phyloP scores from a whole-genome alignment of 345 rosid genomes.

The Salix viminalis region DNA sequence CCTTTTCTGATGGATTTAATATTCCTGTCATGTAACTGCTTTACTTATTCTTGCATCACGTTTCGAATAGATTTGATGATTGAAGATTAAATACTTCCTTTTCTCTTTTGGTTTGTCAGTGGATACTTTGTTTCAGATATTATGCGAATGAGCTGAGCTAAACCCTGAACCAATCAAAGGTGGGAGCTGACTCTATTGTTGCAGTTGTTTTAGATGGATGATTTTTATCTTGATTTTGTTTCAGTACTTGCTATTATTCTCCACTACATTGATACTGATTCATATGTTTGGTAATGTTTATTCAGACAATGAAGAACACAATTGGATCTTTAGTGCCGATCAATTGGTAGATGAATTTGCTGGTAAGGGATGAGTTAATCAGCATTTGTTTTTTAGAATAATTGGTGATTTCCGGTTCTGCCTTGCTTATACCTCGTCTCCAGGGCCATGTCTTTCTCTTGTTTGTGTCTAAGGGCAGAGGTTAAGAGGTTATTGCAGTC shows the following conservation, averaged over 20 bases:
- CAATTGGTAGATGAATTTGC: conserved; percentile 45
- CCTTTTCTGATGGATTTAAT: not conserved
- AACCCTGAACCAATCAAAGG: conserved; percentile 90
- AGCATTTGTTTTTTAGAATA: not conserved
- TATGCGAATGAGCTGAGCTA: conserved; percentile 88
- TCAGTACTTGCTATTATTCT: not conserved
- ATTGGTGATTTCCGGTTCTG: not conserved
- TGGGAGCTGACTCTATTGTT: conserved; percentile 21
- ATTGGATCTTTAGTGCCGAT: conserved; percentile 87
- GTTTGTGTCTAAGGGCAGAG: not conserved
- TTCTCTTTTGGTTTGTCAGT: conserved; percentile 38
- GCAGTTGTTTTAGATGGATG: not conserved
- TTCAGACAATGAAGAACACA: conserved; percentile 46
- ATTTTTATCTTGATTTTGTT: not conserved
- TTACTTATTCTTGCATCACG: not conserved
- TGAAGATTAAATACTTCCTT: conserved; percentile 1
- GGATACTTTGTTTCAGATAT: conserved; percentile 76
- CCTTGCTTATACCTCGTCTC: not conserved
- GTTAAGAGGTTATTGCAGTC: not conserved
- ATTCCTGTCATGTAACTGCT: not conserved
- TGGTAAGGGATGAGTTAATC: conserved; percentile 34
- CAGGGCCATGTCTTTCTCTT: not conserved
- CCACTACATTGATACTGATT: not conserved
- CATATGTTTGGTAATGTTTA: not conserved
- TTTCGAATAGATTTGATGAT: not conserved